Conservation (phyloP, 306 rosid genomes). For the Canavalia ensiformis region DNA sequence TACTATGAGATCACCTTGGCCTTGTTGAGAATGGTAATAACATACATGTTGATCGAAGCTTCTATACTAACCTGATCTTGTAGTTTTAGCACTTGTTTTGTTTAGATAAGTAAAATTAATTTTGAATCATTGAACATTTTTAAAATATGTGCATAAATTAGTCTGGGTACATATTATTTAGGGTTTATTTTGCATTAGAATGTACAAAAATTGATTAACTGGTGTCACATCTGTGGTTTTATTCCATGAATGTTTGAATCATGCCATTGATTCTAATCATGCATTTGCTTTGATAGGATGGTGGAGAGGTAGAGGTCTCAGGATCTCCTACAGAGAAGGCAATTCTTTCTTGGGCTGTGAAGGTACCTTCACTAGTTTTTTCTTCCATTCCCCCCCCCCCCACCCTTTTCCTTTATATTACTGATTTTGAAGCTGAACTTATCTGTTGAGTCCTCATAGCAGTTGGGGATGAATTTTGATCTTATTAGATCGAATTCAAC, state of each 20-base stretch:
- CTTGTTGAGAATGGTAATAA: constrained; percentile 37
- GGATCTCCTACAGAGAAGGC: constrained; percentile 99
- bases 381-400: neutral
- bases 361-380: constrained; percentile 53
- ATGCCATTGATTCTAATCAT: neutral
- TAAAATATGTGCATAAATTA: no score
- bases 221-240: no score
- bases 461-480: constrained; percentile 95
- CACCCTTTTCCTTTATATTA: neutral
- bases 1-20: constrained; percentile 19
- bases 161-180: no score
- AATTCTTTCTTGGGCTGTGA: constrained; percentile 90
- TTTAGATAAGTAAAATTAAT: no score
- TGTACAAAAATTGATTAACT: no score
- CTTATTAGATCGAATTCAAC: constrained; percentile 67
- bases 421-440: constrained; percentile 45
- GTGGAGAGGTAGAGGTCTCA: constrained; percentile 69
- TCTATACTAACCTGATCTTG: constrained; percentile 27
- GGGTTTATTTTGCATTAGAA: no score
- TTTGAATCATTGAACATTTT: no score
- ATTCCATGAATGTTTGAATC: no score
- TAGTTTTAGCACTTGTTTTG: no score
- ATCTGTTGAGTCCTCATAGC: constrained; percentile 39
- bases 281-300: constrained; percentile 65
- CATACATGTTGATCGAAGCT: constrained; percentile 26